Percentiles rank a stretch among this genome's conserved stretches.
Evolutionary conservation across 306 rosid species (phyloP).

Genomic region (Malus fusca): DNA sequence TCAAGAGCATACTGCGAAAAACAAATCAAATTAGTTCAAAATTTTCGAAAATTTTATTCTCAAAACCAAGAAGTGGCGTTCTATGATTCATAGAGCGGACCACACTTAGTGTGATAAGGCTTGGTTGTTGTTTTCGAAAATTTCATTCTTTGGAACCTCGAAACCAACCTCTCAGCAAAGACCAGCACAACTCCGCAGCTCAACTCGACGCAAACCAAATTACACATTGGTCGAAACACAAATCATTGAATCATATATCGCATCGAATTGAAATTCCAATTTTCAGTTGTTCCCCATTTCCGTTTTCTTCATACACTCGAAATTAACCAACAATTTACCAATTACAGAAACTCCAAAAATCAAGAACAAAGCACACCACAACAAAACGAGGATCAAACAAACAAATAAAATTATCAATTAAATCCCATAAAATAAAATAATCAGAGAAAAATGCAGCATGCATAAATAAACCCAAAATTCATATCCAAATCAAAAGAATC

Average conservation of each 20-base stretch:
- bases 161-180: conserved; percentile 1
- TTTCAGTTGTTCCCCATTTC: neutral
- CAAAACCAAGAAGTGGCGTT: neutral
- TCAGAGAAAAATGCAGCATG: neutral
- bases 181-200: neutral
- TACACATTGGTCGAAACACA: neutral
- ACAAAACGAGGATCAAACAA: neutral
- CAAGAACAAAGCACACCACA: neutral
- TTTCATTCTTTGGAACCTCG: neutral
- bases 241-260: neutral
- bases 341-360: neutral
- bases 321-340: neutral
- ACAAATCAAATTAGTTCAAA: neutral
- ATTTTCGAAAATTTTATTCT: neutral
- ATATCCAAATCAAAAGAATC: neutral
- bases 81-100: no score
- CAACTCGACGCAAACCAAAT: neutral
- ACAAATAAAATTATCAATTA: neutral
- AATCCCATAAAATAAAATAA: conserved; percentile 1
- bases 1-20: neutral
- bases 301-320: neutral
- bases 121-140: neutral
- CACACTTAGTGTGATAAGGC: no score
- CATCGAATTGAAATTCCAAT: neutral
- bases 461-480: neutral